Percentiles rank a stretch among this genome's conserved stretches.
These are phyloP conservation scores for Cladosporium sp. DNA, from an alignment of 2,329 filamentous ascomycete genomes.

Conservation along the genomic window DNA sequence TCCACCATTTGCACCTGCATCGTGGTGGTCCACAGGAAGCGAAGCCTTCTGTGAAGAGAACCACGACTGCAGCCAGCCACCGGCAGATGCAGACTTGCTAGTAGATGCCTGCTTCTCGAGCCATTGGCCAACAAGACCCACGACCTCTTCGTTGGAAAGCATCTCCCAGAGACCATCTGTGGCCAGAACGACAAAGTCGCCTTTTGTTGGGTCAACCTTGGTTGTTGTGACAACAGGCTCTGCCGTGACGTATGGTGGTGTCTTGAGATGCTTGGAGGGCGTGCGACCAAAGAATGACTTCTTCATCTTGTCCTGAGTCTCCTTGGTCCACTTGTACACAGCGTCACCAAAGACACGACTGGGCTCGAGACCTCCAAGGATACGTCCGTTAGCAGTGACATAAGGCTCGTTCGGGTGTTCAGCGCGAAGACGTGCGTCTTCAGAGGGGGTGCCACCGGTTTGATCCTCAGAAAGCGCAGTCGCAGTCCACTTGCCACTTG, in stretches of 20 bases:
- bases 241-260: constrained; percentile 94
- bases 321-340: constrained; percentile 90
- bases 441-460: constrained; percentile 83
- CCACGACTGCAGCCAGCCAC: constrained; percentile 73
- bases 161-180: constrained; percentile 99
- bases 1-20: constrained; percentile 56
- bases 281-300: constrained; percentile 83
- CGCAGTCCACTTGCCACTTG: constrained; percentile 87
- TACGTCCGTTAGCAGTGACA: constrained; percentile 84
- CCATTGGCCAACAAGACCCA: constrained; percentile 95
- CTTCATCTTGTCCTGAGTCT: constrained; percentile 80
- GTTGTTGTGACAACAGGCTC: constrained; percentile 94
- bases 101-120: constrained; percentile 69
- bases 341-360: constrained; percentile 95
- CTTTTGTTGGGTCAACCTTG: constrained; percentile 81
- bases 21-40: constrained; percentile 73
- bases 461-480: constrained; percentile 89
- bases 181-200: constrained; percentile 94
- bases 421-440: constrained; percentile 76
- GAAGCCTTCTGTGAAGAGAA: constrained; percentile 50
- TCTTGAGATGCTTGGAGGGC: constrained; percentile 75
- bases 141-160: constrained; percentile 97
- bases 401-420: constrained; percentile 88
- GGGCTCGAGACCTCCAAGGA: constrained; percentile 88
- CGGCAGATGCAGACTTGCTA: constrained; percentile 37